These are phyloP conservation scores for Cyberlindnera subsufficiens DNA, from an alignment of 805 yeast species.

Conservation along the genomic window DNA sequence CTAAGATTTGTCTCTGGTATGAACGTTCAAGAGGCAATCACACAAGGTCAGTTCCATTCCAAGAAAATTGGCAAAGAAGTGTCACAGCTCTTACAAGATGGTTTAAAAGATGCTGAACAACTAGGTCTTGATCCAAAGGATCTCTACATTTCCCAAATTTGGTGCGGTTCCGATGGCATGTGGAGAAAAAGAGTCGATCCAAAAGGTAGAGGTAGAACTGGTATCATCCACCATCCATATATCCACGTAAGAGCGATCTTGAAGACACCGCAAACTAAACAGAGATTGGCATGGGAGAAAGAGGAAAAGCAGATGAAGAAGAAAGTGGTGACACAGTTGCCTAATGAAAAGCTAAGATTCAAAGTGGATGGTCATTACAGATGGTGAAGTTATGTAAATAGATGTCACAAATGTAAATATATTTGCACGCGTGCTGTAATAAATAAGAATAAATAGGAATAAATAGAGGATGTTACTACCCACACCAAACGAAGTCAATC, in stretches of 20 bases:
- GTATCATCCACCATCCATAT: slow-evolving; percentile 68
- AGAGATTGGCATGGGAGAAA: slow-evolving; percentile 56
- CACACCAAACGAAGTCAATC: slow-evolving; percentile 27
- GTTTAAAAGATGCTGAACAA: slow-evolving; percentile 58
- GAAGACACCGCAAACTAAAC: slow-evolving; percentile 57
- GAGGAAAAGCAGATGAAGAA: slow-evolving; percentile 38
- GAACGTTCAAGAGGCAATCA: slow-evolving; percentile 72
- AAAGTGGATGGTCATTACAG: slow-evolving; percentile 45
- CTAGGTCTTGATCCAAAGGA: slow-evolving; percentile 44
- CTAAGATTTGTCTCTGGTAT: slow-evolving; percentile 70
- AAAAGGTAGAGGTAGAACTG: slow-evolving; percentile 89
- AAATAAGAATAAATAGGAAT: slow-evolving; percentile 6
- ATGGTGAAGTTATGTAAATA: slow-evolving; percentile 34
- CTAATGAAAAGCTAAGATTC: slow-evolving; percentile 42
- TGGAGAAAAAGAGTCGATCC: slow-evolving; percentile 67
- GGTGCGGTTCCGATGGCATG: slow-evolving; percentile 88
- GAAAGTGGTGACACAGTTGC: slow-evolving; percentile 48
- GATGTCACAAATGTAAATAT: slow-evolving; percentile 4
- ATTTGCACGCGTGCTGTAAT: not conserved
- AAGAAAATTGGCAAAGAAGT: slow-evolving; percentile 77
- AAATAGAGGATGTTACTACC: slow-evolving; percentile 1
- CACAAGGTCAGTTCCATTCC: slow-evolving; percentile 84
- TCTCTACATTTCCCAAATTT: slow-evolving; percentile 70
- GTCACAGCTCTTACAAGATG: slow-evolving; percentile 67
- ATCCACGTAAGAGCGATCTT: slow-evolving; percentile 78